phyloP scores from a whole-genome alignment of 345 rosid species.

The Brassica nigra region DNA sequence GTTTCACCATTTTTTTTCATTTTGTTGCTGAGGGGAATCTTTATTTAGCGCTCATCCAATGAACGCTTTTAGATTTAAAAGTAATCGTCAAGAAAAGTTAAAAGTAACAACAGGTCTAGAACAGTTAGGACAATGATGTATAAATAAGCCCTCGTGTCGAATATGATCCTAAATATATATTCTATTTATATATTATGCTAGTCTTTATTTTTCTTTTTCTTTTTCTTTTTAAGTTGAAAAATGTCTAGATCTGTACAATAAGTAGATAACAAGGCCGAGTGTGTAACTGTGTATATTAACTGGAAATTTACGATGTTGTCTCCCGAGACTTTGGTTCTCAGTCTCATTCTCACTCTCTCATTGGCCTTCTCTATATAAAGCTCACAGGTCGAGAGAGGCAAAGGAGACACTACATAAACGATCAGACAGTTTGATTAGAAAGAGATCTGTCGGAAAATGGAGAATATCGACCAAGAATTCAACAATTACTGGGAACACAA shows the following conservation, averaged over 20 bases:
- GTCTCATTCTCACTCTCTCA: constrained; percentile 14
- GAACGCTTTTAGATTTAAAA: too few species aligned
- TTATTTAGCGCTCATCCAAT: not conserved
- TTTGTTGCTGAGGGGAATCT: not conserved
- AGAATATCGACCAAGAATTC: constrained; percentile 54
- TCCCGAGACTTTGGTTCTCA: constrained; percentile 28
- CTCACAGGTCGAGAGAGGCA: constrained; percentile 29
- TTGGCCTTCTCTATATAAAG: constrained; percentile 30
- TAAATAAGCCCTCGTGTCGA: not conserved
- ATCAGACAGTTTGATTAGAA: not conserved
- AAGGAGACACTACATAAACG: not conserved
- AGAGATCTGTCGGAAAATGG: constrained; percentile 25
- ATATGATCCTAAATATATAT: not conserved
- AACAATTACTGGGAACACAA: constrained; percentile 65
- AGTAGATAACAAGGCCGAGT: not conserved
- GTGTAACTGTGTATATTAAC: not conserved
- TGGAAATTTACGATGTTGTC: not conserved
- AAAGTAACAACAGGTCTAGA: not conserved
- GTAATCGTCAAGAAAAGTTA: too few species aligned
- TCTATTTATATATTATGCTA: not conserved
- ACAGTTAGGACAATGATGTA: not conserved
- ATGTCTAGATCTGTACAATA: not conserved
- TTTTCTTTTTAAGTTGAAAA: not conserved
- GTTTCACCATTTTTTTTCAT: not conserved
- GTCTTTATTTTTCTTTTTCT: not conserved